Conservation (phyloP, 2,329 filamentous ascomycete genomes). For the Lecanicillium sp. region DNA sequence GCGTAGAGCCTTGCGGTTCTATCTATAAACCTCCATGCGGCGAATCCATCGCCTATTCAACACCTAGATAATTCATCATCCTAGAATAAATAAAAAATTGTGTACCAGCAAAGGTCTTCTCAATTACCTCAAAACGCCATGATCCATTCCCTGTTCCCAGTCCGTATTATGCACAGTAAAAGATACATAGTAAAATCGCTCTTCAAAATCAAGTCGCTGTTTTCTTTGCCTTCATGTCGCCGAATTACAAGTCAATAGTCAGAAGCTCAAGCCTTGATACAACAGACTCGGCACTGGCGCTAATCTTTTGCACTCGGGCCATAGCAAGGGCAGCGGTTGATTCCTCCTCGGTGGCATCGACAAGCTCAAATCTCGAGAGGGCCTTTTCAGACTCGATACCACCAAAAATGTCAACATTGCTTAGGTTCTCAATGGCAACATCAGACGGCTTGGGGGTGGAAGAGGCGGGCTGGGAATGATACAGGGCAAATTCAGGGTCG, state of each 20-base stretch:
- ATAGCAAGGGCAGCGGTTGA: constrained; percentile 33
- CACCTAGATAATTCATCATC: too few species aligned
- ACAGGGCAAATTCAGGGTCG: constrained; percentile 54
- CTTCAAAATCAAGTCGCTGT: constrained; percentile 1
- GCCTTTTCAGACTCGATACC: constrained; percentile 57
- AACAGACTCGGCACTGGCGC: constrained; percentile 26
- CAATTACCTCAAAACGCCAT: too few species aligned
- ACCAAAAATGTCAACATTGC: constrained; percentile 36
- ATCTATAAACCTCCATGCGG: too few species aligned
- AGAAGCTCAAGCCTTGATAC: constrained; percentile 28
- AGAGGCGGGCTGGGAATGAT: constrained; percentile 33
- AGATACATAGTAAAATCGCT: too few species aligned
- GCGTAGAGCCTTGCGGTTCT: too few species aligned
- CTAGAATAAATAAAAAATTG: too few species aligned
- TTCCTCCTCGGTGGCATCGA: constrained; percentile 47
- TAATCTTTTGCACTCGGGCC: constrained; percentile 42
- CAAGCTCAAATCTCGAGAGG: constrained; percentile 53
- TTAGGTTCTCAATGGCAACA: constrained; percentile 33
- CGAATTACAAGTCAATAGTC: constrained; percentile 23
- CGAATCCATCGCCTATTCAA: too few species aligned
- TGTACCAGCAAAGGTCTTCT: too few species aligned
- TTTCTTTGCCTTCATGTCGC: constrained; percentile 1
- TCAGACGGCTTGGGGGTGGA: constrained; percentile 23
- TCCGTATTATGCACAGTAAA: too few species aligned
- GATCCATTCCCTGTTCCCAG: too few species aligned